These are phyloP conservation scores for Penicillium subrubescens DNA, from an alignment of 495 filamentous ascomycete genomes.

Conservation along the genomic window DNA sequence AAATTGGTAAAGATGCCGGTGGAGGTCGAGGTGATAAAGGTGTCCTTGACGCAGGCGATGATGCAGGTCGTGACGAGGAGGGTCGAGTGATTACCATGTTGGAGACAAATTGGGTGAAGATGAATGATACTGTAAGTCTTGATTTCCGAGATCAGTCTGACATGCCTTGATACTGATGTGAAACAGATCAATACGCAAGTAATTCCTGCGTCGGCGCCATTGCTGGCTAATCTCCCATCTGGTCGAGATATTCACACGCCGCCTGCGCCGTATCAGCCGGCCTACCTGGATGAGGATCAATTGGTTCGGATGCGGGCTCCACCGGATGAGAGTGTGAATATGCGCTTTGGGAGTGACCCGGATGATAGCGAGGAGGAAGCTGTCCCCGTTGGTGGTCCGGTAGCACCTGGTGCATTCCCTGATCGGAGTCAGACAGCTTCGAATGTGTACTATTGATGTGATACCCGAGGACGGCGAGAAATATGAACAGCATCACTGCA, in stretches of 20 bases:
- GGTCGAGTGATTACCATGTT: constrained; percentile 82
- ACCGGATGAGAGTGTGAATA: constrained; percentile 38
- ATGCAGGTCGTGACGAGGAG: constrained; percentile 84
- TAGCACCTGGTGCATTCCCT: constrained; percentile 42
- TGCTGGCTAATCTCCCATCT: constrained; percentile 77
- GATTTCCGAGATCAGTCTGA: neutral
- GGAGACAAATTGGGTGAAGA: constrained; percentile 84
- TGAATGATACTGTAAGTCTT: constrained; percentile 83
- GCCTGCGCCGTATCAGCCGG: constrained; percentile 58
- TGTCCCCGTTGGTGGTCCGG: constrained; percentile 36
- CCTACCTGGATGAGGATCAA: constrained; percentile 56
- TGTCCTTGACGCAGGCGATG: constrained; percentile 70
- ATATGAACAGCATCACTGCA: neutral
- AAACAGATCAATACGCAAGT: constrained; percentile 75
- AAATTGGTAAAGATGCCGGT: constrained; percentile 74
- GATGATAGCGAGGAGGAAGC: constrained; percentile 53
- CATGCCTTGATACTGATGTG: constrained; percentile 2
- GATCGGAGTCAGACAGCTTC: constrained; percentile 36
- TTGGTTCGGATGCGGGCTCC: constrained; percentile 53
- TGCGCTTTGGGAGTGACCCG: constrained; percentile 36
- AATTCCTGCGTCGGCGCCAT: constrained; percentile 67
- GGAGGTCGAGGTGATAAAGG: constrained; percentile 57
- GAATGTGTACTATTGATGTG: constrained; percentile 47
- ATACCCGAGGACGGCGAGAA: constrained; percentile 28
- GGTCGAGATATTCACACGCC: constrained; percentile 82